Percentiles rank a stretch among this genome's conserved stretches.
These are phyloP conservation scores for Piloderma croceum DNA, from an alignment of 768 basidiomycete genomes.

Conservation along the genomic window DNA sequence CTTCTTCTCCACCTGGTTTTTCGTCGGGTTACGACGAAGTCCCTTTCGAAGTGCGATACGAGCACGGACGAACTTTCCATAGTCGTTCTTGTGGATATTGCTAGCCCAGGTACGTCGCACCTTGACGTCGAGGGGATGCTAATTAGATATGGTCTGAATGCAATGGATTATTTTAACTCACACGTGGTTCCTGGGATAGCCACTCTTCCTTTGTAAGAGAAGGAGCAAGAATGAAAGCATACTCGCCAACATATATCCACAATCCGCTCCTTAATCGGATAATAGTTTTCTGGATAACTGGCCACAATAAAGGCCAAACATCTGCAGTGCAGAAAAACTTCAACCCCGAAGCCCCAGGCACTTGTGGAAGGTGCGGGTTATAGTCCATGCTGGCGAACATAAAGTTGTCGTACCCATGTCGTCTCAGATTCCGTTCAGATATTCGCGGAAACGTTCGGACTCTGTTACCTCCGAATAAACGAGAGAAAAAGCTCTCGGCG, in stretches of 20 bases:
- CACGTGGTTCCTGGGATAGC: neutral
- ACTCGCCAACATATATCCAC: neutral
- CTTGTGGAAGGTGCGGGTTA: slow-evolving; percentile 25
- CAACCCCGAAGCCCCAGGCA: slow-evolving; percentile 27
- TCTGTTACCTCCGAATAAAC: slow-evolving; percentile 19
- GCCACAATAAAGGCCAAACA: no score
- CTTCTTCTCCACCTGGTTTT: neutral
- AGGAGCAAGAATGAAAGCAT: neutral
- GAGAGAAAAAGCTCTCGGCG: slow-evolving; percentile 22
- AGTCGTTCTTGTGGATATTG: neutral
- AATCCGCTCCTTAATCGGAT: neutral
- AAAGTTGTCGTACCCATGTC: slow-evolving; percentile 24
- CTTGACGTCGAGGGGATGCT: neutral
- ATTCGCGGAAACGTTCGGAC: slow-evolving; percentile 10
- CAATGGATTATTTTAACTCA: neutral
- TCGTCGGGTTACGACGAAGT: neutral
- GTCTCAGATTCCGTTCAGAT: slow-evolving; percentile 8
- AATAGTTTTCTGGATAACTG: neutral
- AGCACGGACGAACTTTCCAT: neutral
- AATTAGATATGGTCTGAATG: neutral
- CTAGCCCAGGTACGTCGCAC: neutral
- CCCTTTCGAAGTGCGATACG: neutral
- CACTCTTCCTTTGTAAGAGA: neutral
- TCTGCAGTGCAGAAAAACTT: neutral
- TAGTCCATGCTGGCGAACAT: slow-evolving; percentile 22